Percentiles rank a stretch among this genome's conserved stretches.
phyloP scores from a whole-genome alignment of 306 rosid species.

The Vicia faba region DNA sequence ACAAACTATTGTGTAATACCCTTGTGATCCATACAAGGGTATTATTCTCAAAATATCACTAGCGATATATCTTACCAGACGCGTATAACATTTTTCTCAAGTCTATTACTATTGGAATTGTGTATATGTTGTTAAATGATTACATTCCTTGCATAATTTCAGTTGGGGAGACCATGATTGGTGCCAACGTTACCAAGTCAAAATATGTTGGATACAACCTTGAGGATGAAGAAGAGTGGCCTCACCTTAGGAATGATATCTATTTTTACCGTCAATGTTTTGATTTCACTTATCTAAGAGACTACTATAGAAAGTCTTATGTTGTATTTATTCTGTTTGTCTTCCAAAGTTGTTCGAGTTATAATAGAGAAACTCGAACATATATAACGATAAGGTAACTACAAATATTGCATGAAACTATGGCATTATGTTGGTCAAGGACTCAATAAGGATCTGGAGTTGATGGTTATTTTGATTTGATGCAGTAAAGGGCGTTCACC shows the following conservation, averaged over 20 bases:
- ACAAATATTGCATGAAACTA: slow-evolving; percentile 1
- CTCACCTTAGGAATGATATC: slow-evolving; percentile 78
- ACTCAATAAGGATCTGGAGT: slow-evolving; percentile 25
- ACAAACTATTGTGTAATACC: too few relatives aligned
- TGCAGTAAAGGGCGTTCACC: slow-evolving; percentile 81
- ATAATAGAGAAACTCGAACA: slow-evolving; percentile 80
- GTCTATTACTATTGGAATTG: not conserved
- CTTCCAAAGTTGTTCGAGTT: slow-evolving; percentile 75
- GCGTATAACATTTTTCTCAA: slow-evolving; percentile 37
- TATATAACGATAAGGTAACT: slow-evolving; percentile 42
- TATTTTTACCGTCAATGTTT: slow-evolving; percentile 22
- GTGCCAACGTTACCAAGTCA: slow-evolving; percentile 60
- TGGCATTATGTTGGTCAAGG: slow-evolving; percentile 18
- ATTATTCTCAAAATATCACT: slow-evolving; percentile 81
- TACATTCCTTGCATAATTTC: slow-evolving; percentile 36
- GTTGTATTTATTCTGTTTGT: slow-evolving; percentile 34
- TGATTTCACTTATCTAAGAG: slow-evolving; percentile 9
- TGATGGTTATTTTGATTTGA: slow-evolving; percentile 22
- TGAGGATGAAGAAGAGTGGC: slow-evolving; percentile 89
- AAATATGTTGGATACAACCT: slow-evolving; percentile 75
- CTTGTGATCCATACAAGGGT: too few relatives aligned
- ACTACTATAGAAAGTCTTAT: slow-evolving; percentile 33
- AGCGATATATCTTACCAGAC: slow-evolving; percentile 92
- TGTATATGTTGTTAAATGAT: slow-evolving; percentile 33
- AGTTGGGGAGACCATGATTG: slow-evolving; percentile 88